phyloP scores from a whole-genome alignment of 1,139 yeast genomes.

The Keqinozyma sinolaborantium region DNA sequence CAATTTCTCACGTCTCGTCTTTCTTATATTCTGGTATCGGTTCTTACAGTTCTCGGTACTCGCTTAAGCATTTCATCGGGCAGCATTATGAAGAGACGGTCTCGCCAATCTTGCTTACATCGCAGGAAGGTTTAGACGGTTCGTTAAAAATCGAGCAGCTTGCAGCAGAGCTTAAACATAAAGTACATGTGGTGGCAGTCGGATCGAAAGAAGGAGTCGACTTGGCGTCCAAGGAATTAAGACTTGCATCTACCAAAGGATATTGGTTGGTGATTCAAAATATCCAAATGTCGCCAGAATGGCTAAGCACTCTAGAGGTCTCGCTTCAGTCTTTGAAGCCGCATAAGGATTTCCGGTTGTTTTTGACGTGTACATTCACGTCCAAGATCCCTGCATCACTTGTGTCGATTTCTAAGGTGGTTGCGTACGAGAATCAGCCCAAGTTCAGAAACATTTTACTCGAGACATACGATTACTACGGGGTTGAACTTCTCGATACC shows the following conservation, averaged over 20 bases:
- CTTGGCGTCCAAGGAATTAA: slow-evolving; percentile 54
- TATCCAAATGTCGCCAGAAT: slow-evolving; percentile 63
- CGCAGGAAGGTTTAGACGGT: slow-evolving; percentile 67
- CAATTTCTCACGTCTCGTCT: slow-evolving; percentile 13
- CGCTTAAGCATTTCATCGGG: slow-evolving; percentile 18
- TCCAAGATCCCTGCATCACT: slow-evolving; percentile 51
- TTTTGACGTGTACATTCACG: slow-evolving; percentile 56
- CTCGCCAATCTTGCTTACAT: slow-evolving; percentile 51
- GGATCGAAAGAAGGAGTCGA: slow-evolving; percentile 71
- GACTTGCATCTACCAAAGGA: slow-evolving; percentile 41
- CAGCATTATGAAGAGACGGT: slow-evolving; percentile 1
- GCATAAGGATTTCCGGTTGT: slow-evolving; percentile 41
- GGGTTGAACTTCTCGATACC: slow-evolving; percentile 13
- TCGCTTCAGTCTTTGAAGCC: slow-evolving; percentile 24
- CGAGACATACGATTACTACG: slow-evolving; percentile 35
- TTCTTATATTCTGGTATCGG: slow-evolving; percentile 23
- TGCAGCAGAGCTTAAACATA: slow-evolving; percentile 23
- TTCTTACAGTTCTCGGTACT: slow-evolving; percentile 23
- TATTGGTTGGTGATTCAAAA: slow-evolving; percentile 77
- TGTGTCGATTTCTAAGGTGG: slow-evolving; percentile 46
- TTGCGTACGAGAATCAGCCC: slow-evolving; percentile 59
- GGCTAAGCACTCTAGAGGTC: slow-evolving; percentile 58
- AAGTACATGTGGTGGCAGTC: slow-evolving; percentile 55
- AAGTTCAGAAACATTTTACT: slow-evolving; percentile 52
- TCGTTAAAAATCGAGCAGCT: slow-evolving; percentile 49